Percentiles rank a stretch among this genome's conserved stretches.
These are phyloP conservation scores for Lophium mytilinum DNA, from an alignment of 495 filamentous ascomycete genomes.

Conservation along the genomic window DNA sequence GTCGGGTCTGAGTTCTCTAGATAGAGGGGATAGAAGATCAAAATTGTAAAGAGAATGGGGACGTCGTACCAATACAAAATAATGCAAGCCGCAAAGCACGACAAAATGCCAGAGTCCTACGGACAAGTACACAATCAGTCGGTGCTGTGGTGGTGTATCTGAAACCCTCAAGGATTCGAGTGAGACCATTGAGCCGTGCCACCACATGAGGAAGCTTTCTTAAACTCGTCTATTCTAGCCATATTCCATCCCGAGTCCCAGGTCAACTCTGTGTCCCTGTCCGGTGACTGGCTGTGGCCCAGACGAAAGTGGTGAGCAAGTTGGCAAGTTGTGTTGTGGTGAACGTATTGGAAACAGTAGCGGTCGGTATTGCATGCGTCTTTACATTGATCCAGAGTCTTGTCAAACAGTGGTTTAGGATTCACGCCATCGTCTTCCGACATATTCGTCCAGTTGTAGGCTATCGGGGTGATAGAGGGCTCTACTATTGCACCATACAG, in stretches of 20 bases:
- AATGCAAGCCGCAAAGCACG: neutral
- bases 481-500: slow-evolving; percentile 14
- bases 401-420: neutral
- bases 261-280: slow-evolving; percentile 6
- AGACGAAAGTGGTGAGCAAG: slow-evolving; percentile 9
- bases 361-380: slow-evolving; percentile 8
- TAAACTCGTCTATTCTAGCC: slow-evolving; percentile 14
- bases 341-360: slow-evolving; percentile 17
- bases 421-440: slow-evolving; percentile 13
- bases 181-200: slow-evolving; percentile 15
- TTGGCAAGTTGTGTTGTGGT: slow-evolving; percentile 10
- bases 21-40: slow-evolving; percentile 10
- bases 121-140: neutral
- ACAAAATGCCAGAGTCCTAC: neutral
- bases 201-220: slow-evolving; percentile 8
- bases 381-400: slow-evolving; percentile 12
- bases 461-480: neutral
- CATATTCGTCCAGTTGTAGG: slow-evolving; percentile 20
- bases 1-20: slow-evolving; percentile 2
- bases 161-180: slow-evolving; percentile 13
- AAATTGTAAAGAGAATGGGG: neutral
- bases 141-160: too few species aligned
- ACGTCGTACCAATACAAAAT: neutral
- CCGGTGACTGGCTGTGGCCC: slow-evolving; percentile 3
- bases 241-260: slow-evolving; percentile 19